These are phyloP conservation scores for Eucalyptus leucophloia DNA, from an alignment of 345 rosid species.

Conservation along the genomic window DNA sequence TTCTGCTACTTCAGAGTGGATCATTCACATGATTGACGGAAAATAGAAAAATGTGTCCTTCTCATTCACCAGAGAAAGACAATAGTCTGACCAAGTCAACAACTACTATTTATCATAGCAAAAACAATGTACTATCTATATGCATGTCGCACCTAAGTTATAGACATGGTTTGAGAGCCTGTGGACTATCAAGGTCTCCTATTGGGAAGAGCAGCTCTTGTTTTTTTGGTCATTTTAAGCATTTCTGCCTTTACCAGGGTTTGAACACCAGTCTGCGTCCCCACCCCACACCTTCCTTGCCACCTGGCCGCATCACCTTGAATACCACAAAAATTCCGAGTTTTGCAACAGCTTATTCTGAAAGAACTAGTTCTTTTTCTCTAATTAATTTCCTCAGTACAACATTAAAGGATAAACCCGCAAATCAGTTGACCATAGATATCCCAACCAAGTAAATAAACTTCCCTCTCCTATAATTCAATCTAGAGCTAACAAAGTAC, in stretches of 20 bases:
- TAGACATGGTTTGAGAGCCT: background rate
- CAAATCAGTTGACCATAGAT: background rate
- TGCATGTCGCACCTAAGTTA: background rate
- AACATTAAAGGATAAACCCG: background rate
- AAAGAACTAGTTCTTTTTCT: background rate
- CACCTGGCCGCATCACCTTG: background rate
- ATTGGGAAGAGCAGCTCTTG: background rate
- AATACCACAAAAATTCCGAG: background rate
- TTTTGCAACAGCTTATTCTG: background rate
- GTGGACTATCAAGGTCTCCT: background rate
- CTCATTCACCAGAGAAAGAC: background rate
- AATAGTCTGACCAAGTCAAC: background rate
- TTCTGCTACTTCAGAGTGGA: background rate
- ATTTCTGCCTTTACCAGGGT: background rate
- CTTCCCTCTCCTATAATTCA: background rate
- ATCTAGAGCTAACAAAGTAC: background rate
- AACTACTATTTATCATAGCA: background rate
- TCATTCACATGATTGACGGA: background rate
- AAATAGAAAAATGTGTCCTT: background rate
- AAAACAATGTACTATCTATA: background rate
- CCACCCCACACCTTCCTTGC: background rate
- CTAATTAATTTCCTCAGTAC: background rate
- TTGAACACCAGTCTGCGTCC: background rate
- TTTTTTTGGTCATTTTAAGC: background rate
- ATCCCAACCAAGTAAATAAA: background rate